These are phyloP conservation scores for Metarhizium brunneum DNA, from an alignment of 2,329 filamentous ascomycete genomes.

Conservation along the genomic window DNA sequence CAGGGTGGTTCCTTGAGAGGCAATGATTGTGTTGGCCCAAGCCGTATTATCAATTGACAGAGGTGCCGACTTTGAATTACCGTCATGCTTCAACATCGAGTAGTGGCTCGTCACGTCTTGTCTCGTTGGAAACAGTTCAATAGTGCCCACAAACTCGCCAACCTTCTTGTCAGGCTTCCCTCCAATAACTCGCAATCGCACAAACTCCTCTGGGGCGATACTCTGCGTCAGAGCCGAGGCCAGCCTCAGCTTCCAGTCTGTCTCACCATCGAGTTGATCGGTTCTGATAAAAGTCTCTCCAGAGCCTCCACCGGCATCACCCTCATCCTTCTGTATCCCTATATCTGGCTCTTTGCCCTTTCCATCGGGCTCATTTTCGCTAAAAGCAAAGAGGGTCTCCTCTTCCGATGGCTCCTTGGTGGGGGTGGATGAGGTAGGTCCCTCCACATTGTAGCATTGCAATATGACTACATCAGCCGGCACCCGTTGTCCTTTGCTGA, in stretches of 20 bases:
- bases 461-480: constrained; percentile 91
- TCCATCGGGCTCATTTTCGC: constrained; percentile 22
- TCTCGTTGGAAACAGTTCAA: constrained; percentile 59
- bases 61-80: constrained; percentile 50
- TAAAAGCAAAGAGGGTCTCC: constrained; percentile 33
- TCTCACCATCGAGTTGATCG: constrained; percentile 94
- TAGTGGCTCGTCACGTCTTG: constrained; percentile 37
- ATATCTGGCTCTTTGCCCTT: constrained; percentile 26
- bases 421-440: constrained; percentile 17
- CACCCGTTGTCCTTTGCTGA: constrained; percentile 85
- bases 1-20: constrained; percentile 80
- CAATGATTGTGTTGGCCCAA: constrained; percentile 96
- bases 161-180: constrained; percentile 90
- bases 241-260: constrained; percentile 92
- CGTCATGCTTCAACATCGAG: constrained; percentile 22
- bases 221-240: constrained; percentile 79
- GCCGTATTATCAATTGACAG: constrained; percentile 95
- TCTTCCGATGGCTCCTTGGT: constrained; percentile 24
- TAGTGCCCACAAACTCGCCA: constrained; percentile 87
- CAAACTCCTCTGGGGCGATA: constrained; percentile 64
- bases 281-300: constrained; percentile 96
- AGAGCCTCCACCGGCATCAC: constrained; percentile 31
- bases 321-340: constrained; percentile 15
- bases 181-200: constrained; percentile 62
- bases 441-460: constrained; percentile 64